A percentile compares a stretch with the other conserved stretches of the same genome.
Evolutionary conservation across 140 eudicot genomes (phyloP).

Genomic region (Ambrosia hybrid): DNA sequence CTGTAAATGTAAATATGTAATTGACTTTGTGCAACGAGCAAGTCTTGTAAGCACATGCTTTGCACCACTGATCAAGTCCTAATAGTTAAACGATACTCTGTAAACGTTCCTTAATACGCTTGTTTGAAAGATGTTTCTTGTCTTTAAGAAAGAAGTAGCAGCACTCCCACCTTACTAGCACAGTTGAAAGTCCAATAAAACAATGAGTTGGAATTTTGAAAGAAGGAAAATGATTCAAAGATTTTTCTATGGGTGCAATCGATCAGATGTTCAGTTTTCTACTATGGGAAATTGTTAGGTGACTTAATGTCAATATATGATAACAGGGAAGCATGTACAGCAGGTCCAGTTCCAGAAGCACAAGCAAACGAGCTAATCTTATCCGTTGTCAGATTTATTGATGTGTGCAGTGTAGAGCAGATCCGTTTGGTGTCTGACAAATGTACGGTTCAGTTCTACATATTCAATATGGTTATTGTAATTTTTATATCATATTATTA

Average conservation of each 20-base stretch:
- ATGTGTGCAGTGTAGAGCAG: constrained; percentile 65
- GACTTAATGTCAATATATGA: neutral
- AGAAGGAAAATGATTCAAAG: constrained; percentile 7
- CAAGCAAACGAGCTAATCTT: constrained; percentile 52
- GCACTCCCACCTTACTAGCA: neutral
- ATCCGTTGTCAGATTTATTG: constrained; percentile 61
- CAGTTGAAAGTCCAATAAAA: neutral
- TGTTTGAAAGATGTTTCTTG: neutral
- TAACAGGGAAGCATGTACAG: constrained; percentile 81
- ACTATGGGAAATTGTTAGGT: neutral
- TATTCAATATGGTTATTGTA: neutral
- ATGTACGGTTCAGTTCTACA: constrained; percentile 40
- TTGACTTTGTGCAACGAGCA: constrained; percentile 3
- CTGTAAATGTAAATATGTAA: neutral
- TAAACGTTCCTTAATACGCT: neutral
- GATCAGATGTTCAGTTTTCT: neutral
- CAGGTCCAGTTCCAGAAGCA: constrained; percentile 58
- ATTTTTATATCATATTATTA: constrained; percentile 1
- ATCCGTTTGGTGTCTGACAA: constrained; percentile 77
- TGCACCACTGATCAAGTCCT: neutral
- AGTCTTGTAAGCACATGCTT: constrained; percentile 8
- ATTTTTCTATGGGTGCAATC: neutral
- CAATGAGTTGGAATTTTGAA: neutral
- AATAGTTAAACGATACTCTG: neutral
- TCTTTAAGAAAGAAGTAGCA: constrained; percentile 12